A percentile compares a stretch with the other conserved stretches of the same genome.
phyloP scores from a whole-genome alignment of 345 rosid species.

The Crucihimalaya himalaica region DNA sequence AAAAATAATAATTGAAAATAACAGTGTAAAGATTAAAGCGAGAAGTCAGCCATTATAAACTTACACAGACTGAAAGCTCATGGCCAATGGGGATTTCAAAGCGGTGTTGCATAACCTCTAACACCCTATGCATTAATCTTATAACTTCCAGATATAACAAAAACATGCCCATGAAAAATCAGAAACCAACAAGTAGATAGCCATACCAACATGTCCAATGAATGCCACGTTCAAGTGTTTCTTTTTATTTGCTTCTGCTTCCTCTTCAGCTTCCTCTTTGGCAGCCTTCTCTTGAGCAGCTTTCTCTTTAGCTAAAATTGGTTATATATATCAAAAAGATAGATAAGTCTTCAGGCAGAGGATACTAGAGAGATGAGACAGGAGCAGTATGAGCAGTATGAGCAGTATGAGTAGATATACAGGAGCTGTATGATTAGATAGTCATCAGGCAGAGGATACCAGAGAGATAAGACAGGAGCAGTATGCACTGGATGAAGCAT shows the following conservation, averaged over 20 bases:
- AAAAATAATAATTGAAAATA: constrained; percentile 32
- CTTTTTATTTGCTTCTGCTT: constrained; percentile 54
- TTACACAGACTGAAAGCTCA: constrained; percentile 10
- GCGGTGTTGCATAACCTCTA: constrained; percentile 1
- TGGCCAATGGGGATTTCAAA: constrained; percentile 1
- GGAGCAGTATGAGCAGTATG: too few relatives aligned
- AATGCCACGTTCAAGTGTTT: constrained; percentile 93
- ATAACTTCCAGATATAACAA: background rate
- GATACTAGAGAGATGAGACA: too few relatives aligned
- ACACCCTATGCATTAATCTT: background rate
- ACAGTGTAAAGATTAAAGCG: constrained; percentile 1
- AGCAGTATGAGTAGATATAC: too few relatives aligned
- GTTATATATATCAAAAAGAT: background rate
- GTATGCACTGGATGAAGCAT: constrained; percentile 5
- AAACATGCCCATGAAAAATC: background rate
- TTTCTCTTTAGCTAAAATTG: constrained; percentile 45
- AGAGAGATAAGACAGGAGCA: background rate
- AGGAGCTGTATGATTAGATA: too few relatives aligned
- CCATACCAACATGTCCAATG: constrained; percentile 99
- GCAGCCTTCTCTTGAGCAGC: constrained; percentile 55
- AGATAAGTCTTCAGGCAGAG: background rate
- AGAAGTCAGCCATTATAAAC: too few relatives aligned
- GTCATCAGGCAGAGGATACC: too few relatives aligned
- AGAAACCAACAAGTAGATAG: constrained; percentile 18
- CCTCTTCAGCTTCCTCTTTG: constrained; percentile 51